Conservation (phyloP, 179 eudicot genomes). For the Silene coronaria region DNA sequence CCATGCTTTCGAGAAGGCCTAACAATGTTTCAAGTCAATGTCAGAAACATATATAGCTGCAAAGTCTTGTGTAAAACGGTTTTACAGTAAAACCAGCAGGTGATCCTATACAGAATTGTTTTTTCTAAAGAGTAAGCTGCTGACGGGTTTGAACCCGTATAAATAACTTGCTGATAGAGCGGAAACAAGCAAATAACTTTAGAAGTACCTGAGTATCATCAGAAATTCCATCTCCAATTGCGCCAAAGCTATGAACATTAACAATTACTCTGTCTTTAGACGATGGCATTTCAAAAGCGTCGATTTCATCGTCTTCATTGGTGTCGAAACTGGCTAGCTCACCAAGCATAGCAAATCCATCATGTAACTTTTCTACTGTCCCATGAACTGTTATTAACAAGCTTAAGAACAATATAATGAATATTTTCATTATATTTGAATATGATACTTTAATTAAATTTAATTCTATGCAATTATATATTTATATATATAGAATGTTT, state of each 20-base stretch:
- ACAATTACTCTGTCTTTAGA: constrained; percentile 42
- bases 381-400: constrained; percentile 43
- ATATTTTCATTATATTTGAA: constrained; percentile 41
- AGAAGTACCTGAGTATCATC: constrained; percentile 71
- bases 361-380: constrained; percentile 28
- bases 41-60: not conserved
- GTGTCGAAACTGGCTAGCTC: constrained; percentile 43
- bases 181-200: not conserved
- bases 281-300: constrained; percentile 29
- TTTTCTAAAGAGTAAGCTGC: no score
- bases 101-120: no score
- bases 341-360: constrained; percentile 25
- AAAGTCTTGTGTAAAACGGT: not conserved
- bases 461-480: not conserved
- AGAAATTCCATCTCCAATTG: constrained; percentile 71
- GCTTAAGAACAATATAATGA: constrained; percentile 35
- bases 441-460: not conserved
- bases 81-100: no score
- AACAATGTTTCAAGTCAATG: not conserved
- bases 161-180: no score
- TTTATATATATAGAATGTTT: not conserved
- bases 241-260: constrained; percentile 76
- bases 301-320: constrained; percentile 38
- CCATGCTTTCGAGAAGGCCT: constrained; percentile 52
- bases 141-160: no score